phyloP scores from a whole-genome alignment of 768 basidiomycete species.

The Pleurotus tuber-regium region DNA sequence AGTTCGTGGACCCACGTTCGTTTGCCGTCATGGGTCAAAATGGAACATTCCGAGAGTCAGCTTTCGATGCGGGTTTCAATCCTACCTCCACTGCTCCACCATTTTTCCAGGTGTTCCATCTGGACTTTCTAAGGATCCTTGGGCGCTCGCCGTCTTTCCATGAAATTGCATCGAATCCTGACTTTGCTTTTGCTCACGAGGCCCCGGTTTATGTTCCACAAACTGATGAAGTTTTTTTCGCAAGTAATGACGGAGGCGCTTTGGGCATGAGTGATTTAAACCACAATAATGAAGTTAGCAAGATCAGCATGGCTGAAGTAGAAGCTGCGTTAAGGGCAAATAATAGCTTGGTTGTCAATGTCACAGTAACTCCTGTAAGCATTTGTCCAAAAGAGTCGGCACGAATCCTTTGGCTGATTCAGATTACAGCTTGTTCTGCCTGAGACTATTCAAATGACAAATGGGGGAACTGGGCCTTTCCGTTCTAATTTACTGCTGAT shows the following conservation, averaged over 20 bases:
- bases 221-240: conserved; percentile 75
- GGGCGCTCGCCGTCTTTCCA: conserved; percentile 57
- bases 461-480: conserved; percentile 66
- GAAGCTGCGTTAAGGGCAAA: conserved; percentile 39
- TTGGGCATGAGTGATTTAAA: conserved; percentile 62
- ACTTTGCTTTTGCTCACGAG: conserved; percentile 76
- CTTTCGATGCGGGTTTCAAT: conserved; percentile 48
- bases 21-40: conserved; percentile 51
- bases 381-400: too few relatives aligned
- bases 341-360: conserved; percentile 36
- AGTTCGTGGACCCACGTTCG: conserved; percentile 50
- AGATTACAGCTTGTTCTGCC: conserved; percentile 51
- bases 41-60: conserved; percentile 34
- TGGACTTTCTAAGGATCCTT: conserved; percentile 56
- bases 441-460: conserved; percentile 64
- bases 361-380: conserved; percentile 45
- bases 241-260: conserved; percentile 64
- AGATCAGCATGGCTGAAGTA: conserved; percentile 59
- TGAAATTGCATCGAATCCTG: conserved; percentile 56
- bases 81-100: conserved; percentile 58
- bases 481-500: conserved; percentile 56
- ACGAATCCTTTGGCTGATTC: too few relatives aligned
- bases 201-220: conserved; percentile 65
- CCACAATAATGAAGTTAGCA: conserved; percentile 61
- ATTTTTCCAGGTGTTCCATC: conserved; percentile 53